phyloP scores from a whole-genome alignment of 768 basidiomycete genomes.

The Fibroporia radiculosa region DNA sequence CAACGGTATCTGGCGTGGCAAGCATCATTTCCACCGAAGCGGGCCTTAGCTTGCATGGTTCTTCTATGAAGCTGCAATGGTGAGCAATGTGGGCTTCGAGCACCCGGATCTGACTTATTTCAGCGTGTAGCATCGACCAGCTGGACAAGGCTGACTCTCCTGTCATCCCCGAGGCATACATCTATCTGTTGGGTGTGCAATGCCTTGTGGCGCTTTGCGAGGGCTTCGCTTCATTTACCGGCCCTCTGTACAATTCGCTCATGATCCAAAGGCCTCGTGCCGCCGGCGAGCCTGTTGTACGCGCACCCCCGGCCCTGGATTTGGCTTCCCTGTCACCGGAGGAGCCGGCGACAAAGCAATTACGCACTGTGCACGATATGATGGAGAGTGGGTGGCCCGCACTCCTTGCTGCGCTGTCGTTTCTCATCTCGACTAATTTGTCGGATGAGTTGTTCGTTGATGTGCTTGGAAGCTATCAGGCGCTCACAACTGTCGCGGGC shows the following conservation, averaged over 20 bases:
- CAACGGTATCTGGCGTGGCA: conserved; percentile 76
- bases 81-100: conserved; percentile 27
- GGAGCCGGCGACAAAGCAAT: conserved; percentile 45
- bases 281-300: conserved; percentile 56
- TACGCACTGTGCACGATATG: conserved; percentile 65
- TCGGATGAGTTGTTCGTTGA: conserved; percentile 90
- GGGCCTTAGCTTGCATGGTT: conserved; percentile 65
- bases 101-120: no score
- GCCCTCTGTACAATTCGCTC: conserved; percentile 67
- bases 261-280: conserved; percentile 55
- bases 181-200: conserved; percentile 87
- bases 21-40: conserved; percentile 73
- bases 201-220: conserved; percentile 82
- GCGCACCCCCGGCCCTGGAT: conserved; percentile 70
- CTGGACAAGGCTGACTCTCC: conserved; percentile 96
- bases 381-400: conserved; percentile 89
- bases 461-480: conserved; percentile 72
- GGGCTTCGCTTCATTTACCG: conserved; percentile 69
- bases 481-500: conserved; percentile 82
- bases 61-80: conserved; percentile 90
- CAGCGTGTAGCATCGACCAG: conserved; percentile 76
- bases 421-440: conserved; percentile 83
- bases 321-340: conserved; percentile 46
- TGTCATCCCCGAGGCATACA: conserved; percentile 85
- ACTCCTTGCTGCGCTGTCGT: conserved; percentile 82